These are phyloP conservation scores for Ustilago xerochloae DNA, from an alignment of 1,284 basidiomycete species.

Conservation along the genomic window DNA sequence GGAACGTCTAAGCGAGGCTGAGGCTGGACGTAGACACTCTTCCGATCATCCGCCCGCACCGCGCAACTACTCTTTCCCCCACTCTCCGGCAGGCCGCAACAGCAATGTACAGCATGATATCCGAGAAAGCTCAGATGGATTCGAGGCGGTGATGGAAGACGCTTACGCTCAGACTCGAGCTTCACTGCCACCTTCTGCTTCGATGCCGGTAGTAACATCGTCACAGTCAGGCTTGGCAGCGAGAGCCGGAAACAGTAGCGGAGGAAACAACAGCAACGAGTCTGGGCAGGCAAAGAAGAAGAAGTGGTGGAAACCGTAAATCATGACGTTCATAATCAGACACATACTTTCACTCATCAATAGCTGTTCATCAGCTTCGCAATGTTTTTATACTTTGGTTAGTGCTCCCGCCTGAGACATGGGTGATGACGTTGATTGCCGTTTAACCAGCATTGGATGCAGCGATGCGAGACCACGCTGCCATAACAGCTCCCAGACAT, in stretches of 20 bases:
- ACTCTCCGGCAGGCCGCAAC: slow-evolving; percentile 5
- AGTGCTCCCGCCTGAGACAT: no score
- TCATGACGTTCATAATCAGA: neutral
- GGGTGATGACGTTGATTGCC: no score
- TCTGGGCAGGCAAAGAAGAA: slow-evolving; percentile 26
- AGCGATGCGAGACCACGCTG: no score
- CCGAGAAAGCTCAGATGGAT: slow-evolving; percentile 26
- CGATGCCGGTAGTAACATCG: slow-evolving; percentile 17
- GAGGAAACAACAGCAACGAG: neutral
- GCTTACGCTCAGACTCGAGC: slow-evolving; percentile 34
- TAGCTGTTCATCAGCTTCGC: no score
- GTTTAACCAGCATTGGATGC: no score
- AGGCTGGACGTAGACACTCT: slow-evolving; percentile 11
- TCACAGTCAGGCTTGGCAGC: neutral
- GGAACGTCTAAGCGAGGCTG: neutral
- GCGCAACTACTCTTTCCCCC: slow-evolving; percentile 36
- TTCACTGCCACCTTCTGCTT: slow-evolving; percentile 20
- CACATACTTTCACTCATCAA: neutral
- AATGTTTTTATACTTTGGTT: no score
- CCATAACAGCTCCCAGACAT: no score
- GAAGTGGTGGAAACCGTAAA: slow-evolving; percentile 35
- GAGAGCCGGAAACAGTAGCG: neutral
- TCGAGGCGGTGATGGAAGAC: slow-evolving; percentile 19
- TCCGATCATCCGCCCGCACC: slow-evolving; percentile 5
- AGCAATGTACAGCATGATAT: neutral